Base-by-base conservation (phyloP, 208 protist genomes). In the Trypanosoma mega region DNA sequence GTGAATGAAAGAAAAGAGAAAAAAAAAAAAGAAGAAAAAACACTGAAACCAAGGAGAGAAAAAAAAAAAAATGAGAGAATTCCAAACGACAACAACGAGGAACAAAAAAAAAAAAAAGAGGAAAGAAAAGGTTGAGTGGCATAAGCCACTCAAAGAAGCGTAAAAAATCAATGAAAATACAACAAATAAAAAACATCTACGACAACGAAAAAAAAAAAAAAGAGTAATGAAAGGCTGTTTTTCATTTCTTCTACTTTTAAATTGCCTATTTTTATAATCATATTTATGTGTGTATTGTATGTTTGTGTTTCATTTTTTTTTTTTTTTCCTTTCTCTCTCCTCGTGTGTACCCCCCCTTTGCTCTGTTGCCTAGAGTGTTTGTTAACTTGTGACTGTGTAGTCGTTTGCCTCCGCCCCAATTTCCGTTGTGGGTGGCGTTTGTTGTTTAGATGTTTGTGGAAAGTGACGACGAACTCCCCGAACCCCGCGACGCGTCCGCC, bases 401-500 rank as follows among this genome's bases (percentile, higher is more conserved):
- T n/a, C n/a, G n/a, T n/a, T n/a, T n/a, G n/a, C n/a, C n/a, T n/a
- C n/a, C n/a, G n/a, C n/a, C n/a, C n/a, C n/a, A n/a, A n/a, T n/a
- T n/a, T n/a, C n/a, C n/a, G n/a, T n/a, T 50, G 6, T 50, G 6
- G 6, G 21, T 50, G 23, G 9, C 1, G 18, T 29, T 21, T 53
- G 34, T 26, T 30, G 27, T 18, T 7, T 44, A 49, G 29, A 81
- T 81, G 69, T 75, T 72, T 55, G 27, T 65, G 18, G 58, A 72
- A 47, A 74, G 66, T 26, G 73, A 84, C 45, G 74, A 85, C n/a
- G 57, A 75, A 43, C 33, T 83, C 23, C 77, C 81, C 11, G 74
- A 78, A 14, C 49, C 63, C 0, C 34, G 50, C 49, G 61, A 37
- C 23, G 57, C 62, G 2, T 12, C 34, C 34, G 34, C 34, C 34